A percentile compares a stretch with the other conserved stretches of the same genome.
phyloP scores from a whole-genome alignment of 805 yeast genomes.

The Isabelozyma heimii region DNA sequence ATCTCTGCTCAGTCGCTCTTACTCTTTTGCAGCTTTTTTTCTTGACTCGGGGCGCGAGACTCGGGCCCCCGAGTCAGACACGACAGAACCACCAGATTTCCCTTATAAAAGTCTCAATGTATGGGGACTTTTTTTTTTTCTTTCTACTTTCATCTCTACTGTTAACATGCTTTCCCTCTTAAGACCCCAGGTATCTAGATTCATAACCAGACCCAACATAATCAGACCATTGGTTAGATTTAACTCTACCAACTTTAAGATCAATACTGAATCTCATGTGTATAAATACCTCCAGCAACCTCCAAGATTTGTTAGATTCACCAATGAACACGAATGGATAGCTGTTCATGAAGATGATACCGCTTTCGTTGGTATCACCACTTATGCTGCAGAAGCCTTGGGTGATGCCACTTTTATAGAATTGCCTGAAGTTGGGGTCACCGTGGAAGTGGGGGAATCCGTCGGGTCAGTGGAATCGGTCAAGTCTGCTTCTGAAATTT shows the following conservation, averaged over 20 bases:
- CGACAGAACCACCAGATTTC: not conserved
- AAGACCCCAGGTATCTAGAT: conserved; percentile 5
- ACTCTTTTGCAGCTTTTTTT: too few relatives aligned
- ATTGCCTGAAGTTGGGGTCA: conserved; percentile 70
- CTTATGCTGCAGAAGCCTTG: conserved; percentile 91
- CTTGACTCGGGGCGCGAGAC: too few relatives aligned
- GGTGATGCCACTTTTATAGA: conserved; percentile 97
- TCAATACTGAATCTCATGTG: conserved; percentile 36
- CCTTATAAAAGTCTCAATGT: not conserved
- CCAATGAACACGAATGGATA: conserved; percentile 94
- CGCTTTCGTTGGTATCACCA: conserved; percentile 87
- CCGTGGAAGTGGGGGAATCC: conserved; percentile 68
- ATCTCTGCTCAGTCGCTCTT: too few relatives aligned
- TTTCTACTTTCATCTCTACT: not conserved
- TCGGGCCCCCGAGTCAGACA: not conserved
- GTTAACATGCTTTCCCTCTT: not conserved
- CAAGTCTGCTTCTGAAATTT: conserved; percentile 90
- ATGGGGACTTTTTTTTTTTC: not conserved
- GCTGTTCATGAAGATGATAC: conserved; percentile 80
- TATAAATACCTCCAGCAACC: conserved; percentile 39
- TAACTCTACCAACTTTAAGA: conserved; percentile 31
- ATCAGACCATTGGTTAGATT: conserved; percentile 7
- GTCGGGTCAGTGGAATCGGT: conserved; percentile 94
- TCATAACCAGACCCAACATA: not conserved
- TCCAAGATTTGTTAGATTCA: conserved; percentile 60